Evolutionary conservation across 2,329 filamentous ascomycete species (phyloP).

Genomic region (Remersonia thermophila): DNA sequence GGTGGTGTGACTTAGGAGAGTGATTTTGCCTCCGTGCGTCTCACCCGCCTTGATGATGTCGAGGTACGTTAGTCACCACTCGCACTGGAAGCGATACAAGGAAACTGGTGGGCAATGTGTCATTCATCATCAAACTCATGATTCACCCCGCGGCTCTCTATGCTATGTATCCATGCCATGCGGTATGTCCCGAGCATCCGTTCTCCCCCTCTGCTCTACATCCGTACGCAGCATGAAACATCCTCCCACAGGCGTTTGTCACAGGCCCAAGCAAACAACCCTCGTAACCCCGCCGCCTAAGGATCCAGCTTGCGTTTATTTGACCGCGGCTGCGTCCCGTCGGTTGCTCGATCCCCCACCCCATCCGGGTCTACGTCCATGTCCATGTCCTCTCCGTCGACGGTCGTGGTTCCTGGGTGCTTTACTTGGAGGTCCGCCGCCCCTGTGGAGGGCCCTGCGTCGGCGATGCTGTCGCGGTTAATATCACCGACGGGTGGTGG

Average conservation of each 20-base stretch:
- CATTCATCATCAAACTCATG: too few species aligned
- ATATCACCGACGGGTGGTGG: neutral
- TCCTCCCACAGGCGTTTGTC: neutral
- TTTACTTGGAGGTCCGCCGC: conserved; percentile 29
- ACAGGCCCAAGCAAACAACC: neutral
- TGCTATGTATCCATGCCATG: too few species aligned
- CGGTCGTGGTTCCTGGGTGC: conserved; percentile 16
- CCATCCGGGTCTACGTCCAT: conserved; percentile 35
- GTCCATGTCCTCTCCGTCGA: conserved; percentile 41
- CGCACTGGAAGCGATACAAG: too few species aligned
- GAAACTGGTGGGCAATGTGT: too few species aligned
- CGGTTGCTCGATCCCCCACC: neutral
- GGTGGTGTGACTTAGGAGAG: too few species aligned
- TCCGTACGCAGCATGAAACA: too few species aligned
- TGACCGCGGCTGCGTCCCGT: conserved; percentile 20
- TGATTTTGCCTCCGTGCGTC: too few species aligned
- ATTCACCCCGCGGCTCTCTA: too few species aligned
- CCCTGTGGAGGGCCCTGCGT: conserved; percentile 11
- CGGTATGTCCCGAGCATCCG: too few species aligned
- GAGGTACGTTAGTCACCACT: too few species aligned
- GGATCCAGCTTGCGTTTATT: conserved; percentile 38
- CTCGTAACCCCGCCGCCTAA: conserved; percentile 19
- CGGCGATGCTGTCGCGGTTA: neutral
- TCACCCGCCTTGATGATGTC: too few species aligned
- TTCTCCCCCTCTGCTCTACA: too few species aligned